A percentile compares a stretch with the other conserved stretches of the same genome.
Evolutionary conservation across 805 yeast genomes (phyloP).

Genomic region (Metschnikowia corniflorae): DNA sequence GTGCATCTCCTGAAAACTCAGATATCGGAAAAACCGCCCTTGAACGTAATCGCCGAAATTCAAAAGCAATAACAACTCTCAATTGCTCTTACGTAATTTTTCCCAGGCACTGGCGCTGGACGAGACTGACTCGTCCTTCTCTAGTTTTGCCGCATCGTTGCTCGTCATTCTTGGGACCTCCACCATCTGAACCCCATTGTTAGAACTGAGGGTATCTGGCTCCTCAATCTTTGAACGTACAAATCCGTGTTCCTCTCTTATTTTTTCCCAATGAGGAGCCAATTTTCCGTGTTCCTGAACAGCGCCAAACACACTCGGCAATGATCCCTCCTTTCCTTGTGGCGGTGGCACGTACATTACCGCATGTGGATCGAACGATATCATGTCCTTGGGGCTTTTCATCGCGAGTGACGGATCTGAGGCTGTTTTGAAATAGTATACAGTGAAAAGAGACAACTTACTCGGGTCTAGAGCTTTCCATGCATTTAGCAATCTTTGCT

Average conservation of each 20-base stretch:
- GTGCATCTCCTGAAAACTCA: too few species aligned
- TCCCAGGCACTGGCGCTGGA: conserved; percentile 18
- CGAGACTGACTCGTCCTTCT: not conserved
- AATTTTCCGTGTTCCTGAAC: conserved; percentile 12
- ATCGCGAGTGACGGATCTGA: conserved; percentile 50
- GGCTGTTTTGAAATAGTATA: conserved; percentile 50
- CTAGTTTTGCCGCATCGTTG: not conserved
- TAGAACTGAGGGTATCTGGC: not conserved
- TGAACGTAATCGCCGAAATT: too few species aligned
- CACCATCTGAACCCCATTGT: not conserved
- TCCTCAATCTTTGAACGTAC: conserved; percentile 3
- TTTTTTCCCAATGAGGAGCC: conserved; percentile 35
- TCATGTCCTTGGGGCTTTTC: conserved; percentile 50
- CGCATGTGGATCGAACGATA: conserved; percentile 26
- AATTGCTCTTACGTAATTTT: conserved; percentile 13
- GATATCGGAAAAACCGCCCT: too few species aligned
- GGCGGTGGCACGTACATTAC: conserved; percentile 26
- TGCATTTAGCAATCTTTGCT: conserved; percentile 22
- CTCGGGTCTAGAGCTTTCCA: conserved; percentile 37
- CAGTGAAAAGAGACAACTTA: conserved; percentile 37
- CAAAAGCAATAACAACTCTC: too few species aligned
- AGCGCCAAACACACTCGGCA: conserved; percentile 9
- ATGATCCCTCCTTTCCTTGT: conserved; percentile 1
- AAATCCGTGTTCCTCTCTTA: conserved; percentile 31
- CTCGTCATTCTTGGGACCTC: conserved; percentile 5